A percentile compares a stretch with the other conserved stretches of the same genome.
phyloP scores from a whole-genome alignment of 768 basidiomycete genomes.

The Calocybe cyanea region DNA sequence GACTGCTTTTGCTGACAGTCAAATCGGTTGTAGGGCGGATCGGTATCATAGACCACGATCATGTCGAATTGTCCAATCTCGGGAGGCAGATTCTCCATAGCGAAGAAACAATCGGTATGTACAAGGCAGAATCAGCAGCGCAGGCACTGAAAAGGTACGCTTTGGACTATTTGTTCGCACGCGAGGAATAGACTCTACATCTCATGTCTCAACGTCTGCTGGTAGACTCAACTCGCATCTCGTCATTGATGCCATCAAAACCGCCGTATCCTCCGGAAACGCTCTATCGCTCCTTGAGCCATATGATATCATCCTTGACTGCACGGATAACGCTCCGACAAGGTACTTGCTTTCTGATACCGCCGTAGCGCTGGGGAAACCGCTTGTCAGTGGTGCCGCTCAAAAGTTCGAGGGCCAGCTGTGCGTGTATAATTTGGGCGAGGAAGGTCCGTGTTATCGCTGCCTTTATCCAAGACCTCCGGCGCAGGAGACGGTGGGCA shows the following conservation, averaged over 20 bases:
- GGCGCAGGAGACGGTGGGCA: conserved; percentile 55
- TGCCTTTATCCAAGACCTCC: conserved; percentile 89
- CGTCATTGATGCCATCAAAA: conserved; percentile 49
- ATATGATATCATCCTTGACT: conserved; percentile 31
- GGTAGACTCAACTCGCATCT: conserved; percentile 73
- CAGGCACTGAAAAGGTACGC: conserved; percentile 59
- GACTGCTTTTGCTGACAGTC: background rate
- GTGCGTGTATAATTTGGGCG: conserved; percentile 66
- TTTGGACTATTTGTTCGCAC: no score
- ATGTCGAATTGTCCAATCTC: conserved; percentile 19
- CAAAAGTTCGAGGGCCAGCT: conserved; percentile 83
- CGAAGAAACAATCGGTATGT: conserved; percentile 66
- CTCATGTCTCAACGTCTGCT: no score
- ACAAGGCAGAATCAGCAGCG: conserved; percentile 82
- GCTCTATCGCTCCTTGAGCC: conserved; percentile 38
- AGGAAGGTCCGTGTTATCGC: conserved; percentile 84
- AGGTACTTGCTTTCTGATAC: conserved; percentile 92
- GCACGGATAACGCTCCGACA: conserved; percentile 71
- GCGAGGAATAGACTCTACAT: no score
- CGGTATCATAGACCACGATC: conserved; percentile 18
- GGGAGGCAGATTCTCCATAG: conserved; percentile 82
- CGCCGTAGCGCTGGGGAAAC: conserved; percentile 69
- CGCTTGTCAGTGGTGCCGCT: conserved; percentile 58
- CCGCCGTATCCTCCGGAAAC: conserved; percentile 57
- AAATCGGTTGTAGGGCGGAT: conserved; percentile 8